Conservation (phyloP, 2,329 filamentous ascomycete species). For the Penicillium sp. region DNA sequence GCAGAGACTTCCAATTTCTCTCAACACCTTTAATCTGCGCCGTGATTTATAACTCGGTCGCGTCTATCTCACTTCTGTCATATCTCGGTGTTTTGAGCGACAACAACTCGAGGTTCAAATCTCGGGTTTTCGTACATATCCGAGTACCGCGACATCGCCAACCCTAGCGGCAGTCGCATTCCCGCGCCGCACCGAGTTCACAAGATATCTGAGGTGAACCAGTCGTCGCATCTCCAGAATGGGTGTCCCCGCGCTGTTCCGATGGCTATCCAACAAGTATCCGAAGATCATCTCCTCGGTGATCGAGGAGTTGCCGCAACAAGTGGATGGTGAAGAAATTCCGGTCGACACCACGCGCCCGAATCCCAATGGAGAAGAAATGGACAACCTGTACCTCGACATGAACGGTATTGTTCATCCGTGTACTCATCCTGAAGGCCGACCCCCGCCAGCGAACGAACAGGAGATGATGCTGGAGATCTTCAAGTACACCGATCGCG, state of each 20-base stretch:
- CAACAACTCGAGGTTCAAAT: not conserved
- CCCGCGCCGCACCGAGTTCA: constrained; percentile 6
- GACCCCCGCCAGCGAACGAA: constrained; percentile 85
- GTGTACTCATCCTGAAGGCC: constrained; percentile 95
- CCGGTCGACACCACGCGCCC: constrained; percentile 80
- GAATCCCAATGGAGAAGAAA: constrained; percentile 96
- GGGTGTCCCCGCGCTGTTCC: constrained; percentile 93
- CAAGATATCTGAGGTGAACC: constrained; percentile 1
- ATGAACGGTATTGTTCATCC: constrained; percentile 99
- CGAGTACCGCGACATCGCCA: constrained; percentile 2
- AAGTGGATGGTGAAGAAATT: constrained; percentile 79
- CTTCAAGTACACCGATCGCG: constrained; percentile 97
- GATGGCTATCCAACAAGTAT: constrained; percentile 96
- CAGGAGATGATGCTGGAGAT: constrained; percentile 99
- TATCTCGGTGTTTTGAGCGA: not conserved
- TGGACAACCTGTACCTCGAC: constrained; percentile 96
- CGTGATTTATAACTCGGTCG: constrained; percentile 16
- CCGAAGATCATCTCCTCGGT: constrained; percentile 95
- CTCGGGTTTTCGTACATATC: not conserved
- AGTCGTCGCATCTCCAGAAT: constrained; percentile 50
- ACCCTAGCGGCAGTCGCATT: constrained; percentile 14
- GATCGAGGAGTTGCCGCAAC: constrained; percentile 77
- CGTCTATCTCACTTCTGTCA: not conserved
- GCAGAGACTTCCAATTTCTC: constrained; percentile 17
- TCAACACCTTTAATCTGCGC: constrained; percentile 13